Percentiles rank a stretch among this genome's conserved stretches.
phyloP scores from a whole-genome alignment of 2,329 filamentous ascomycete genomes.

The Alternaria panax region DNA sequence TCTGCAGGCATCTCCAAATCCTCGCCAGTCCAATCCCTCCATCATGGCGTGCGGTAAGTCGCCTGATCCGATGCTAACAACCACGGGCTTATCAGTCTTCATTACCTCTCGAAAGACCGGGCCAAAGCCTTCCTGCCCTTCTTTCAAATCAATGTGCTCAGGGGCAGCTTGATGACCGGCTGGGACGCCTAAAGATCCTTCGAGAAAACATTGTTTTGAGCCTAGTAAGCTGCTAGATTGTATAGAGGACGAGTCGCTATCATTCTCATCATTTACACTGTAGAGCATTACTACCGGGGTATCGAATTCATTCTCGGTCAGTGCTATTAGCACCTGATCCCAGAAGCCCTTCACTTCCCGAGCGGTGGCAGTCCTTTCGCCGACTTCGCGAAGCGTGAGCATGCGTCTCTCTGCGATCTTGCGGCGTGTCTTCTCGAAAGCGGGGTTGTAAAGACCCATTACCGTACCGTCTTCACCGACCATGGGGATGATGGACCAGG shows the following conservation, averaged over 20 bases:
- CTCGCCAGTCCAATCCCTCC: constrained; percentile 72
- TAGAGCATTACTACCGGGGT: constrained; percentile 80
- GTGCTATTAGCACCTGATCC: constrained; percentile 71
- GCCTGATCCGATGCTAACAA: constrained; percentile 71
- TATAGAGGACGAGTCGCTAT: constrained; percentile 75
- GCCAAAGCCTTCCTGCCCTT: constrained; percentile 75
- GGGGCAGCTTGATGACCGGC: constrained; percentile 68
- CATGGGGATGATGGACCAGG: constrained; percentile 81
- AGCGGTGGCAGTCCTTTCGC: constrained; percentile 76
- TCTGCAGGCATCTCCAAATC: constrained; percentile 73
- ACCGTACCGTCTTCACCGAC: constrained; percentile 77
- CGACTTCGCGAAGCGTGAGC: constrained; percentile 78
- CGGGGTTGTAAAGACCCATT: constrained; percentile 78
- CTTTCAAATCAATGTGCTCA: constrained; percentile 70
- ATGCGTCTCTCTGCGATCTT: constrained; percentile 82
- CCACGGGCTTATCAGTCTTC: constrained; percentile 69
- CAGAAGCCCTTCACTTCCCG: constrained; percentile 77
- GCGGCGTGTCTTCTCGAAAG: constrained; percentile 80
- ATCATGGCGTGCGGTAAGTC: constrained; percentile 71
- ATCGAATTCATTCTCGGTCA: constrained; percentile 77
- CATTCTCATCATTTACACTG: constrained; percentile 73
- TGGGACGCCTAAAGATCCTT: constrained; percentile 75
- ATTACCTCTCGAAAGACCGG: constrained; percentile 80
- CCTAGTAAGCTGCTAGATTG: constrained; percentile 71
- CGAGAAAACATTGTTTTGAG: constrained; percentile 71